Evolutionary conservation across 2,329 filamentous ascomycete genomes (phyloP).

Genomic region (Eurotiales sp.): DNA sequence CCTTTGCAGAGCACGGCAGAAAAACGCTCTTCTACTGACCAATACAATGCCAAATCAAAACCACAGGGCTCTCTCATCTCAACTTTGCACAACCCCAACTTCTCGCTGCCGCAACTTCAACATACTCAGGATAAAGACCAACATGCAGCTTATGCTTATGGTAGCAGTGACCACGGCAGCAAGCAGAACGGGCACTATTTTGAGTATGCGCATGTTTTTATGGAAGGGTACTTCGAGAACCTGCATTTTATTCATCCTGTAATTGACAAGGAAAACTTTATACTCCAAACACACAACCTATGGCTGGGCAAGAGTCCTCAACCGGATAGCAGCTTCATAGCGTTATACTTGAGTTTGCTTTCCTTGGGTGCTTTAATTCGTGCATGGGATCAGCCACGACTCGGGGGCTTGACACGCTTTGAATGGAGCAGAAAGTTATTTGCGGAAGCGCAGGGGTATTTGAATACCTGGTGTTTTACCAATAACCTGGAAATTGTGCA

Average conservation of each 20-base stretch:
- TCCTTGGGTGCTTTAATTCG: constrained; percentile 47
- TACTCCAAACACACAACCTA: constrained; percentile 41
- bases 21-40: constrained; percentile 1
- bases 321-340: constrained; percentile 42
- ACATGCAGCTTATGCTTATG: constrained; percentile 14
- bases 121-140: constrained; percentile 11
- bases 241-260: constrained; percentile 49
- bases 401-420: constrained; percentile 44
- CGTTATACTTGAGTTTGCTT: constrained; percentile 46
- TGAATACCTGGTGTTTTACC: constrained; percentile 40
- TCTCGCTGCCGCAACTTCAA: constrained; percentile 29
- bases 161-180: constrained; percentile 17
- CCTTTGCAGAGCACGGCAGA: constrained; percentile 15
- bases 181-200: constrained; percentile 34
- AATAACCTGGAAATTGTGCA: constrained; percentile 49
- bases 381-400: constrained; percentile 40
- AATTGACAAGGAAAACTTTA: constrained; percentile 45
- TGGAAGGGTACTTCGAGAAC: constrained; percentile 48
- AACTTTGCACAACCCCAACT: constrained; percentile 45
- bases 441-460: constrained; percentile 37
- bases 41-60: background rate
- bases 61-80: constrained; percentile 40
- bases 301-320: constrained; percentile 35
- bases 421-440: constrained; percentile 49
- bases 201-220: constrained; percentile 43